Evolutionary conservation across 192 early-diverging fungal genomes (phyloP).

Genomic region (Coemansia aciculifera): DNA sequence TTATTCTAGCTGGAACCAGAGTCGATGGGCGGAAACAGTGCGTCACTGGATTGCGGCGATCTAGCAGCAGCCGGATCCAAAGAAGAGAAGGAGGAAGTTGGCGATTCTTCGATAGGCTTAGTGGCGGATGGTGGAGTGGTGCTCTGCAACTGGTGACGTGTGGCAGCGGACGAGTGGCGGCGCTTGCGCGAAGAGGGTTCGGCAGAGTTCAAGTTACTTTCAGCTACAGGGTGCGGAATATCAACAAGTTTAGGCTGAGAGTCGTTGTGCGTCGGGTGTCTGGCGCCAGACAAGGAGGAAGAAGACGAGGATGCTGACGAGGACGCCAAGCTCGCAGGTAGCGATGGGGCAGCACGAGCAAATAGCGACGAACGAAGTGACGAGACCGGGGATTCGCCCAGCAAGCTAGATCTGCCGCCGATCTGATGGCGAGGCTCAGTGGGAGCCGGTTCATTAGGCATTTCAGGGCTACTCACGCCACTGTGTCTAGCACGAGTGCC

Average conservation of each 20-base stretch:
- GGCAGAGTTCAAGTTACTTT: slow-evolving; percentile 8
- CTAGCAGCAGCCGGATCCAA: background rate
- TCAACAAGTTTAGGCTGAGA: background rate
- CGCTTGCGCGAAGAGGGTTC: slow-evolving; percentile 36
- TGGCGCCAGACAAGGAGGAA: background rate
- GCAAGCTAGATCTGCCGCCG: slow-evolving; percentile 17
- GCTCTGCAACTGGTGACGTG: slow-evolving; percentile 1
- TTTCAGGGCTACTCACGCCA: slow-evolving; percentile 1
- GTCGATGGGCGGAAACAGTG: slow-evolving; percentile 42
- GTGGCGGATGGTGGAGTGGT: background rate
- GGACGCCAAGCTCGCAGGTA: background rate
- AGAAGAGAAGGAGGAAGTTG: background rate
- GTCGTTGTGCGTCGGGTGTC: slow-evolving; percentile 6
- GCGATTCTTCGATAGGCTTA: background rate
- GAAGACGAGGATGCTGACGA: slow-evolving; percentile 4
- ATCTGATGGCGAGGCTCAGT: slow-evolving; percentile 31
- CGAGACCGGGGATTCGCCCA: slow-evolving; percentile 49
- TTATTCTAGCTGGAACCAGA: slow-evolving; percentile 6
- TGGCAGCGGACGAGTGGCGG: slow-evolving; percentile 26
- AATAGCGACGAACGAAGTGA: slow-evolving; percentile 51
- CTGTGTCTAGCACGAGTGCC: background rate
- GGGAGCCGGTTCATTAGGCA: background rate
- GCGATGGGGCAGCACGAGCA: slow-evolving; percentile 19
- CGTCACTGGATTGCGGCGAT: slow-evolving; percentile 16
- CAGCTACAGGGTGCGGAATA: slow-evolving; percentile 9